phyloP scores from a whole-genome alignment of 2,329 filamentous ascomycete species.

The Leptographium lundbergii region DNA sequence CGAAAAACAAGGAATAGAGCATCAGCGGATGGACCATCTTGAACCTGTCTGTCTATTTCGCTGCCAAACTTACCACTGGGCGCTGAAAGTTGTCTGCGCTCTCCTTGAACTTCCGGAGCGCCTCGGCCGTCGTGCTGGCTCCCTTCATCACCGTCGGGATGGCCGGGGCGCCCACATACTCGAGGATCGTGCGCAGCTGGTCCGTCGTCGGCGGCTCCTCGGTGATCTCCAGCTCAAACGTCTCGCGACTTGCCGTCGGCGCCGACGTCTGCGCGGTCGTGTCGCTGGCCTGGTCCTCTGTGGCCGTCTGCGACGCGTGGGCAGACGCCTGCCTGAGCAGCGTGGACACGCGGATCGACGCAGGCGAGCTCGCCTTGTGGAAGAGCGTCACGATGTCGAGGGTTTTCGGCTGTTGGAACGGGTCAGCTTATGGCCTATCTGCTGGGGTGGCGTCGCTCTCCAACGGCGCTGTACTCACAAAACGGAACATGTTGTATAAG shows the following conservation, averaged over 20 bases:
- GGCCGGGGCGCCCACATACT: constrained; percentile 46
- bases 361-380: constrained; percentile 64
- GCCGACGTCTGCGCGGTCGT: constrained; percentile 24
- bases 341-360: constrained; percentile 60
- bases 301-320: constrained; percentile 52
- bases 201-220: constrained; percentile 46
- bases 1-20: constrained; percentile 11
- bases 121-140: constrained; percentile 62
- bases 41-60: neutral
- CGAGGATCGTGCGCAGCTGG: constrained; percentile 24
- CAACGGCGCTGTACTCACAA: neutral
- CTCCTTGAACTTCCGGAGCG: constrained; percentile 64
- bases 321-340: constrained; percentile 72
- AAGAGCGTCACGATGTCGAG: constrained; percentile 93
- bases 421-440: neutral
- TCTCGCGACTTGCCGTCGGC: constrained; percentile 33
- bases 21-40: neutral
- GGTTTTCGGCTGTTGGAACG: constrained; percentile 51
- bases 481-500: neutral
- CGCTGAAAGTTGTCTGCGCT: constrained; percentile 55
- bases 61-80: constrained; percentile 53
- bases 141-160: constrained; percentile 56
- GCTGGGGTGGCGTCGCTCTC: neutral
- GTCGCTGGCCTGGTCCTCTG: constrained; percentile 61
- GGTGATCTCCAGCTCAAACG: constrained; percentile 61